Evolutionary conservation across 1,284 basidiomycete genomes (phyloP).

Genomic region (Apiotrichum porosum): DNA sequence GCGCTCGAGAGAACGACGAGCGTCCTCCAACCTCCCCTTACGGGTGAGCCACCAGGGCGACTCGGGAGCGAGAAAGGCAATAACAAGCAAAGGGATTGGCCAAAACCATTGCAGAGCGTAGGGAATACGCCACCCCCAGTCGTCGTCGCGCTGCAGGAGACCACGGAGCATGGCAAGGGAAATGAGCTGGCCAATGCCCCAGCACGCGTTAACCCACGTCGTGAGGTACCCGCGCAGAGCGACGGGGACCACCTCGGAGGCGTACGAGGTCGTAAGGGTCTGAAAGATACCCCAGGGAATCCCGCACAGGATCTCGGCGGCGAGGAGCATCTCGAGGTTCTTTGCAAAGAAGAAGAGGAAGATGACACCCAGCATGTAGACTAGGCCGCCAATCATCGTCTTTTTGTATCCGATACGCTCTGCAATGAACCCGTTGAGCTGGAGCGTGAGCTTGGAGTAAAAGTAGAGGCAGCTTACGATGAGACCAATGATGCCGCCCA

Average conservation of each 20-base stretch:
- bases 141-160: not conserved
- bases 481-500: too few species aligned
- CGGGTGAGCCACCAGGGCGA: constrained; percentile 37
- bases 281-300: constrained; percentile 50
- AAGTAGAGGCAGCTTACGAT: not conserved
- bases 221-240: constrained; percentile 41
- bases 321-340: constrained; percentile 27
- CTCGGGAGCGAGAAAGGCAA: constrained; percentile 24
- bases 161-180: constrained; percentile 3
- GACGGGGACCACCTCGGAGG: constrained; percentile 42
- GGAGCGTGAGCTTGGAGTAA: too few species aligned
- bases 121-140: constrained; percentile 45
- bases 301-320: constrained; percentile 30
- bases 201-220: constrained; percentile 46
- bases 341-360: too few species aligned
- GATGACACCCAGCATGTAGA: too few species aligned
- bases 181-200: constrained; percentile 41
- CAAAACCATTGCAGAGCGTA: constrained; percentile 50
- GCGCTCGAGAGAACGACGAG: constrained; percentile 16
- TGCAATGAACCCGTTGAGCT: too few species aligned
- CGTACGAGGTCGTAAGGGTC: constrained; percentile 28
- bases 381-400: too few species aligned
- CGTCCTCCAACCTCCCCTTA: constrained; percentile 24
- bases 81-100: constrained; percentile 30
- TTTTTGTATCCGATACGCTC: too few species aligned